A percentile compares a stretch with the other conserved stretches of the same genome.
These are phyloP conservation scores for Pulveroboletus sp. DNA, from an alignment of 768 basidiomycete species.

Conservation along the genomic window DNA sequence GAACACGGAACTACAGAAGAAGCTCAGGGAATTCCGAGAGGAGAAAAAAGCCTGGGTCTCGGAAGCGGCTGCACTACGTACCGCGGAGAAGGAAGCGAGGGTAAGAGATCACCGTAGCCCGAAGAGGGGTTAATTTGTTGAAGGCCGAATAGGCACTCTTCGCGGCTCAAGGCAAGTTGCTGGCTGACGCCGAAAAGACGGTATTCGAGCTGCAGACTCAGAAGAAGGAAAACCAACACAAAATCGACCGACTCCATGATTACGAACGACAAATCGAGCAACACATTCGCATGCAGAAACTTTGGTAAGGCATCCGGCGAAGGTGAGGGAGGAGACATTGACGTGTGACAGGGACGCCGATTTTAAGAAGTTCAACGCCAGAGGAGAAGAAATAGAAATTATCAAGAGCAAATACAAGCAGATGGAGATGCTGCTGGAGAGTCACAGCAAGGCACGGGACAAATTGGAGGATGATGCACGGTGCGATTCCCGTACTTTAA, in stretches of 20 bases:
- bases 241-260: slow-evolving; percentile 74
- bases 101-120: slow-evolving; percentile 32
- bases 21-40: slow-evolving; percentile 67
- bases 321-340: slow-evolving; percentile 1
- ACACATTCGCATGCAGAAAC: slow-evolving; percentile 64
- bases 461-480: slow-evolving; percentile 56
- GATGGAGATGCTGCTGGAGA: slow-evolving; percentile 61
- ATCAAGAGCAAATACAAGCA: slow-evolving; percentile 60
- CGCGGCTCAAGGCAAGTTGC: slow-evolving; percentile 60
- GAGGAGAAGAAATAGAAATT: slow-evolving; percentile 52
- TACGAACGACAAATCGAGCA: slow-evolving; percentile 89
- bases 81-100: slow-evolving; percentile 66
- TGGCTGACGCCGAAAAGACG: slow-evolving; percentile 64
- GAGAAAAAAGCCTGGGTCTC: slow-evolving; percentile 75
- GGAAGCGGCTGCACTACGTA: slow-evolving; percentile 65
- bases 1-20: slow-evolving; percentile 77
- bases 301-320: slow-evolving; percentile 56
- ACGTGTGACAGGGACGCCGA: slow-evolving; percentile 60
- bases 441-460: slow-evolving; percentile 49
- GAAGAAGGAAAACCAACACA: slow-evolving; percentile 73
- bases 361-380: slow-evolving; percentile 64
- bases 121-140: neutral
- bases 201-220: slow-evolving; percentile 73
- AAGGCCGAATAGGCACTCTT: slow-evolving; percentile 50
- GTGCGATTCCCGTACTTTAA: slow-evolving; percentile 35